Evolutionary conservation across 1,284 basidiomycete genomes (phyloP), one percentile per base, ranked within the genome.

Genomic region (Cerioporus squamosus): DNA sequence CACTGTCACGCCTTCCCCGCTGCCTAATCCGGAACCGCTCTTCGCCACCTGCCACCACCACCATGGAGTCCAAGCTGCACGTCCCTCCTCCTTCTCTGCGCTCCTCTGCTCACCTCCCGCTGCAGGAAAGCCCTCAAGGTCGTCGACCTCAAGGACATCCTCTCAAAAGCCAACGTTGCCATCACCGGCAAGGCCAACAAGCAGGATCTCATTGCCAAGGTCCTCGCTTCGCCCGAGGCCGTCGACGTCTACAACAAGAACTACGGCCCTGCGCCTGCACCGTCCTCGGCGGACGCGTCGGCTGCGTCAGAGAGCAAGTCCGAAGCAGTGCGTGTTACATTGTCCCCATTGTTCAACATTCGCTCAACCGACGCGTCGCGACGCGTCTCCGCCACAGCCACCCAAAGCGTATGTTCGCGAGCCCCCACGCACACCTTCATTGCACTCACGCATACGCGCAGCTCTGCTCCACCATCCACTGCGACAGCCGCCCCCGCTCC

Each of bases 111-210:
- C 55, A 66, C 59, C 5, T 36, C 29, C 20, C 22, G 24, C 23
- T 31, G 26, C 68, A 80, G 79, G 22, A 86, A 86, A 75, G 72
- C 84, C 2, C 83, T 90, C 76, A 90, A 88, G 73, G 88, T 91
- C 70, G 79, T 81, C 36, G 88, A 90, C 62, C 84, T 91, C 72
- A 86, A 79, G 67, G 79, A 82, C 53, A 80, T 90, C 63, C 82
- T 90, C 65, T 52, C 78, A 50, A 78, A 78, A 47, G 87, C 86
- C 29, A 62, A 70, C 42, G 74, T 84, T 51, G 38, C 80, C 12
- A 70, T 79, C 44, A 79, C 82, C 1, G 75, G 81, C 66, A 87
- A 84, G 65, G 79, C 82, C 6, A 88, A 81, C 70, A 91, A 90
- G 72, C 72, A 76, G 1, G 88, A 90, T 66, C 84, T 91, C 67